phyloP scores from a whole-genome alignment of 345 rosid species.

The Brassica juncea region DNA sequence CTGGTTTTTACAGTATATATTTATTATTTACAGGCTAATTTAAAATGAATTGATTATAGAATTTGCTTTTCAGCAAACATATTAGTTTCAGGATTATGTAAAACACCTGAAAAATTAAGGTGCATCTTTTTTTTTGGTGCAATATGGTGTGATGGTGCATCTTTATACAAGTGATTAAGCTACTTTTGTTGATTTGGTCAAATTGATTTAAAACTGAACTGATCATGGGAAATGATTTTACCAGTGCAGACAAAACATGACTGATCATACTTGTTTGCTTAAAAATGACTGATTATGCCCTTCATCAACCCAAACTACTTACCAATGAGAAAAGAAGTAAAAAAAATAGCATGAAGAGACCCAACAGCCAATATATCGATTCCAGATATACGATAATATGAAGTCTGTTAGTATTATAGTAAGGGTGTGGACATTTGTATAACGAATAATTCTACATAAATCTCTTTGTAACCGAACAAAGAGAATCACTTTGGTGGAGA shows the following conservation, averaged over 20 bases:
- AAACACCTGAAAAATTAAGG: no score
- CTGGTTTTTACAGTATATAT: no score
- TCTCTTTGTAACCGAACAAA: slow-evolving; percentile 19
- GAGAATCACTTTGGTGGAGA: slow-evolving; percentile 4
- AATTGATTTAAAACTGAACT: not conserved
- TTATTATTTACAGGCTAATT: no score
- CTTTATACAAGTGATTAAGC: no score
- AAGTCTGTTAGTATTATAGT: slow-evolving; percentile 5
- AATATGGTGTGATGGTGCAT: no score
- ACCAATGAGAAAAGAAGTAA: not conserved
- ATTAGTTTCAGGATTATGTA: no score
- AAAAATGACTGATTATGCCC: not conserved
- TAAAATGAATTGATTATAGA: not conserved
- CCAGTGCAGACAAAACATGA: not conserved
- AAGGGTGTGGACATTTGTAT: not conserved
- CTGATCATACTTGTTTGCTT: not conserved
- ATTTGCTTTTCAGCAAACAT: not conserved
- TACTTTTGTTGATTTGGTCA: not conserved
- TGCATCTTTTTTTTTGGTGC: no score
- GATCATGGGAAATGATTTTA: not conserved
- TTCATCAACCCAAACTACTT: no score
- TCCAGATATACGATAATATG: slow-evolving; percentile 18
- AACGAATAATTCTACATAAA: slow-evolving; percentile 32
- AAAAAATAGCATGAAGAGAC: not conserved
- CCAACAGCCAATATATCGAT: not conserved